These are phyloP conservation scores for Colletotrichum sp. DNA, from an alignment of 2,329 filamentous ascomycete species.

Conservation along the genomic window DNA sequence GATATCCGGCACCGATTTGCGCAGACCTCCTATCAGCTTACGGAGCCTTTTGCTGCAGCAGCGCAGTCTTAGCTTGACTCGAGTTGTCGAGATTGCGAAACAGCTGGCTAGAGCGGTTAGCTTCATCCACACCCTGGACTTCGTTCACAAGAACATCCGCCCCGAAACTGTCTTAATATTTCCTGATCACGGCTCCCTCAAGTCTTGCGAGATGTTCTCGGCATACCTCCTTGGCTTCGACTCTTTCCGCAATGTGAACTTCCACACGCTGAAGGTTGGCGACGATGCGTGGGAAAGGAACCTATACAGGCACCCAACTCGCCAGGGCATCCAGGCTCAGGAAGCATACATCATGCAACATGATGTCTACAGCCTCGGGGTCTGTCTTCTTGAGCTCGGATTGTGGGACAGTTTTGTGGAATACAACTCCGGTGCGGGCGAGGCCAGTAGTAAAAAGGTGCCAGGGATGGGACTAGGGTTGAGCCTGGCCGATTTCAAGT, in stretches of 20 bases:
- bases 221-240: conserved; percentile 53
- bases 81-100: conserved; percentile 30
- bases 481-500: neutral
- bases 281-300: conserved; percentile 48
- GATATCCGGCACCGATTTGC: neutral
- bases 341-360: conserved; percentile 56
- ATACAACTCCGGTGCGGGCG: conserved; percentile 5
- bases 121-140: conserved; percentile 40
- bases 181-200: neutral
- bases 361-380: conserved; percentile 61
- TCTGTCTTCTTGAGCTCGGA: conserved; percentile 58
- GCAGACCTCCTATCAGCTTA: neutral
- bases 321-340: conserved; percentile 45
- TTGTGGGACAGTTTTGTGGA: conserved; percentile 45
- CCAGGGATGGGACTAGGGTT: neutral
- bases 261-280: conserved; percentile 32
- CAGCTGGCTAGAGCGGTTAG: conserved; percentile 35
- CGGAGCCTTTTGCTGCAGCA: neutral
- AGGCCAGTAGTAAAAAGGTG: neutral
- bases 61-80: neutral
- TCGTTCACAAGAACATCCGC: conserved; percentile 53
- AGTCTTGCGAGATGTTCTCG: neutral
- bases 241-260: conserved; percentile 38
- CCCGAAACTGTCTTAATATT: conserved; percentile 46
- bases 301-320: conserved; percentile 54